Percentiles rank a stretch among this genome's conserved stretches.
phyloP scores from a whole-genome alignment of 176 grass and related monocot genomes.

The Leersia perrieri region DNA sequence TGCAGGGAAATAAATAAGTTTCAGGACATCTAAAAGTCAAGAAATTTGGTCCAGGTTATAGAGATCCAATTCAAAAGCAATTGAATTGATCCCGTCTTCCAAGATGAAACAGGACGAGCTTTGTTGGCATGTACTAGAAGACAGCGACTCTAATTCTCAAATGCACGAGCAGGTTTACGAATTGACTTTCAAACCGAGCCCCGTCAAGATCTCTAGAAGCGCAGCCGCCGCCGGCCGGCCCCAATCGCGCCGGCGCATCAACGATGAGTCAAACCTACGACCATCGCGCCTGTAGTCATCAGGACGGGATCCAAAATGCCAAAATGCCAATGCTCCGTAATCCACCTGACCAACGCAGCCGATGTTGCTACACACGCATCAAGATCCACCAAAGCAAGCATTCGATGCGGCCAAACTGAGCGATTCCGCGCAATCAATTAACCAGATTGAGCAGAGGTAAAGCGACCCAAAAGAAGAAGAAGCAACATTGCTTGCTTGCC shows the following conservation, averaged over 20 bases:
- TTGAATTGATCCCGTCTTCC: background rate
- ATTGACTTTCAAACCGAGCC: background rate
- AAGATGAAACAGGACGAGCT: background rate
- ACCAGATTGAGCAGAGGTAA: background rate
- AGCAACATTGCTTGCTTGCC: background rate
- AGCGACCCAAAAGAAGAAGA: background rate
- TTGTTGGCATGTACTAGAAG: conserved; percentile 16
- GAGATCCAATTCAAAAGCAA: background rate
- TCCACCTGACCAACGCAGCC: background rate
- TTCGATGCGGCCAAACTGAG: background rate
- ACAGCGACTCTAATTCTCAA: conserved; percentile 15
- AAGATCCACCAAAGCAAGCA: background rate
- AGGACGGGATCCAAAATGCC: conserved; percentile 19
- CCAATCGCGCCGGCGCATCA: background rate
- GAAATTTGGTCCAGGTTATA: background rate
- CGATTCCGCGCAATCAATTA: background rate
- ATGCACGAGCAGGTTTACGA: background rate
- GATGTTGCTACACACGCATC: background rate
- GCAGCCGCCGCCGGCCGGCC: background rate
- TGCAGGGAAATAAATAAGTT: background rate
- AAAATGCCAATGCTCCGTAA: background rate
- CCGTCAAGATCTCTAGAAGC: conserved; percentile 20
- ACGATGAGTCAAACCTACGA: background rate
- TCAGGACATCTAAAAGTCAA: background rate
- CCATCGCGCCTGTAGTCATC: background rate